Evolutionary conservation across 139 green algal species (phyloP), one percentile per base, ranked within the genome.

Genomic region (Coccomyxa sp.): DNA sequence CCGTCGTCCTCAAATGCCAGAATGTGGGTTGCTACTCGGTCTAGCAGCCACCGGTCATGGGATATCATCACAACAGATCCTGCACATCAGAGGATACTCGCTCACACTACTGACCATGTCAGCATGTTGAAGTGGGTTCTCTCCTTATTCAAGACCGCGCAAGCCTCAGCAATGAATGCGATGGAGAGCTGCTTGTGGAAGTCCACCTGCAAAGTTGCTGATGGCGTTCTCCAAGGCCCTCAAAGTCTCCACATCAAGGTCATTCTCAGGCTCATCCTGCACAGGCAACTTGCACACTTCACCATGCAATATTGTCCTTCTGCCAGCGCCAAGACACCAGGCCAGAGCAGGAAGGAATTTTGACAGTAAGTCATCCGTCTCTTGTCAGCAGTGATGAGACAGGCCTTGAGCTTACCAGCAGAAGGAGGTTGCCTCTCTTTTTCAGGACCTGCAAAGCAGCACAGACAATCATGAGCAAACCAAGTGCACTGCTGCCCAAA

Each of bases 231-330:
- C 91, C 44, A 94, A 88, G 34, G 77, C 80, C 14, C 90, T 79
- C 39, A 94, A 79, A 0, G 88, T 94, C 72, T 91, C 83, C 39
- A 91, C 94, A 89, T 98, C 94, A 64, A 98, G 72, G n/a, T 71
- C 94, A 87, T 98, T 98, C 72, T 80, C 88, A 7, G 91, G 92
- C 85, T 94, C 92, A 70, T 97, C 94, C 71, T 97, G 82, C 75
- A 97, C 84, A 77, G 95, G 85, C 74, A 6, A 22, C 2, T 95
- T 86, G 80, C 94, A 88, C 1, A 91, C 88, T 94, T 35, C 50
- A 64, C 18, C 50, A 64, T 12, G 18, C 18, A 7, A 2, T 7
- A 12, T 31, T 22, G 27, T 10, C 3, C 27, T 31, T 64, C 27
- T 64, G 5, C 22, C 2, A 7, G 50, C 50, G 22, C 18, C 1